Evolutionary conservation across 768 basidiomycete species (phyloP), one percentile per base, ranked within the genome.

Genomic region (Auriculariales sp.): DNA sequence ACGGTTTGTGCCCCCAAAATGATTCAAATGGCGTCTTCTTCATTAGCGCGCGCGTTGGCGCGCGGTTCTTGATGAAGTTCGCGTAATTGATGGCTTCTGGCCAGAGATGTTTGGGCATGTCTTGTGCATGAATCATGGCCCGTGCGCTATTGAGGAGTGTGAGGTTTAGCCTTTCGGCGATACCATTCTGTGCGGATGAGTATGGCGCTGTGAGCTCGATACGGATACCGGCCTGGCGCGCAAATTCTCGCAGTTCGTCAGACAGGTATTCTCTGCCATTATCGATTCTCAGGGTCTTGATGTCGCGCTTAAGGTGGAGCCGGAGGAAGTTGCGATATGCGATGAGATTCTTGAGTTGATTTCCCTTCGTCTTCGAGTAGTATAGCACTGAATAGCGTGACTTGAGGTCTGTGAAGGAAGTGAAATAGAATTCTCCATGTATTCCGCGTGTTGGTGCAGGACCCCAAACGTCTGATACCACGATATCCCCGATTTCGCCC

Each of bases 121-220:
- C 52, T 12, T 56, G 53, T 12, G 58, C 58, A 19, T 61, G 49
- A 0, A 55, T 55, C 64, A 68, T 67, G 0, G 65, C 52, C 1
- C 55, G 51, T 3, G 58, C 61, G 33, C 63, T 59, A 11, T 55
- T 57, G 48, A 68, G 56, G 3, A 68, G 49, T 0, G 66, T 70
- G 6, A 57, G 55, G 48, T 72, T 68, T 31, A 64, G 47, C 0
- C 64, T 58, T 47, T 71, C 66, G 3, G 66, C 66, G 6, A 54
- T 51, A 3, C 70, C 66, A 49, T 64, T 70, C 11, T 68, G 63
- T 0, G 61, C 62, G n/a, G 65, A 68, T 6, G 65, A 68, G 53
- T 70, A 58, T 0, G 65, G 59, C 0, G 63, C 62, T 0, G 63
- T 65, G 47, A 48, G 57, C 19, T 59, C 42, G 7, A 57, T 53